These are phyloP conservation scores for Tricharina praecox DNA, from an alignment of 495 filamentous ascomycete genomes.

Conservation along the genomic window DNA sequence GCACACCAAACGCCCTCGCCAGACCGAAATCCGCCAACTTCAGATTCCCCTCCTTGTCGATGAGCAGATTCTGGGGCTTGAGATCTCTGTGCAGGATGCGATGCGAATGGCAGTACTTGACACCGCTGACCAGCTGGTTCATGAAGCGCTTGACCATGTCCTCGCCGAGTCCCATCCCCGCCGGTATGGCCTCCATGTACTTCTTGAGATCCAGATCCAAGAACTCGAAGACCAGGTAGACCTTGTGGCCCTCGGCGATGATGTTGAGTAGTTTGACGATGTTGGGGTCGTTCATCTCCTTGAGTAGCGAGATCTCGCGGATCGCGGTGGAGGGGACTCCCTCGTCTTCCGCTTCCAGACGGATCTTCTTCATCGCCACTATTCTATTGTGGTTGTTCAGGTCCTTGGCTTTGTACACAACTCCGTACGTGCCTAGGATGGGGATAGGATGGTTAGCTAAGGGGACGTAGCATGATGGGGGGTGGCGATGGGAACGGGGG, in stretches of 20 bases:
- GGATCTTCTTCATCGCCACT: constrained; percentile 95
- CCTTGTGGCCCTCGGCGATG: constrained; percentile 88
- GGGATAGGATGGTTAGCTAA: no score
- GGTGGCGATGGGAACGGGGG: not conserved
- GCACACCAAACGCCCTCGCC: constrained; percentile 89
- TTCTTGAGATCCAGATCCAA: constrained; percentile 91
- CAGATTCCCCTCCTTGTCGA: constrained; percentile 84
- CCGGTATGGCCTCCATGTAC: constrained; percentile 94
- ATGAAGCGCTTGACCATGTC: constrained; percentile 96
- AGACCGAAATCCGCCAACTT: constrained; percentile 97
- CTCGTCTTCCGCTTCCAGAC: constrained; percentile 92
- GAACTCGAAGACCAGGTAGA: constrained; percentile 90
- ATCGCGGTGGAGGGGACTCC: constrained; percentile 93
- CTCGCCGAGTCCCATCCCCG: constrained; percentile 69
- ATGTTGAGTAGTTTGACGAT: constrained; percentile 88
- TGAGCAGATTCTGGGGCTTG: constrained; percentile 95
- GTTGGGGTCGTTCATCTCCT: constrained; percentile 93
- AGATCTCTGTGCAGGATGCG: constrained; percentile 87
- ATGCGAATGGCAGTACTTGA: constrained; percentile 91
- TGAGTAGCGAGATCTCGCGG: constrained; percentile 81
- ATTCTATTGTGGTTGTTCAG: constrained; percentile 60
- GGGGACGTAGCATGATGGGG: constrained; percentile 4
- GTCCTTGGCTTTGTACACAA: constrained; percentile 83
- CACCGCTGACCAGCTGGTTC: constrained; percentile 78
- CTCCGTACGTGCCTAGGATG: constrained; percentile 85